These are phyloP conservation scores for Fusarium setosum DNA, from an alignment of 2,329 filamentous ascomycete genomes.

Conservation along the genomic window DNA sequence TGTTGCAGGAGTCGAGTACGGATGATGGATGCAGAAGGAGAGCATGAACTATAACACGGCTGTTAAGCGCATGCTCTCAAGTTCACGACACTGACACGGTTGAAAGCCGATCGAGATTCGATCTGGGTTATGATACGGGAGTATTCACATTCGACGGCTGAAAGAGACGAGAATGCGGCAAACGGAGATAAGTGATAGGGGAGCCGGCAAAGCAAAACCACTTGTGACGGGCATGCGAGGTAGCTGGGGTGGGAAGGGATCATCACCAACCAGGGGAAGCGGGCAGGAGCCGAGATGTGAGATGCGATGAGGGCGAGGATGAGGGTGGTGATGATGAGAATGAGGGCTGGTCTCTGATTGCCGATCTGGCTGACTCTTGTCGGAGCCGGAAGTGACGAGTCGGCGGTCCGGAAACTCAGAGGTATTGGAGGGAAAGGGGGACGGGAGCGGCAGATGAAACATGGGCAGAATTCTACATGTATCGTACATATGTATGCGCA, in stretches of 20 bases:
- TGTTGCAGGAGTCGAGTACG: not conserved
- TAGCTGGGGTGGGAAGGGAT: constrained; percentile 1
- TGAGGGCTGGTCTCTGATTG: no score
- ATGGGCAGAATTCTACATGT: not conserved
- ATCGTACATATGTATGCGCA: no score
- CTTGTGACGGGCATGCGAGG: not conserved
- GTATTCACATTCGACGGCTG: not conserved
- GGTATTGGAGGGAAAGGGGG: no score
- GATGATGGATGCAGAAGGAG: not conserved
- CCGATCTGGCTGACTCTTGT: no score
- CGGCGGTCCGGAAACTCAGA: no score
- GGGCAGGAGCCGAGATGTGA: not conserved
- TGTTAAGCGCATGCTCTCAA: not conserved
- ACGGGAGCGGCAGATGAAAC: no score
- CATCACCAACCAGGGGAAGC: not conserved
- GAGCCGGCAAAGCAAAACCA: not conserved
- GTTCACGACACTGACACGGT: not conserved
- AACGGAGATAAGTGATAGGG: not conserved
- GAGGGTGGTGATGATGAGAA: no score
- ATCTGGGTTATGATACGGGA: not conserved
- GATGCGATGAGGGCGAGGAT: not conserved
- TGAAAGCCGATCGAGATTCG: not conserved
- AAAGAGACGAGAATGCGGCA: not conserved
- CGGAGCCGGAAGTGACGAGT: no score
- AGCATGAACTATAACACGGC: not conserved